Evolutionary conservation across 768 basidiomycete genomes (phyloP), one percentile per base, ranked within the genome.

Genomic region (Imleria badia): DNA sequence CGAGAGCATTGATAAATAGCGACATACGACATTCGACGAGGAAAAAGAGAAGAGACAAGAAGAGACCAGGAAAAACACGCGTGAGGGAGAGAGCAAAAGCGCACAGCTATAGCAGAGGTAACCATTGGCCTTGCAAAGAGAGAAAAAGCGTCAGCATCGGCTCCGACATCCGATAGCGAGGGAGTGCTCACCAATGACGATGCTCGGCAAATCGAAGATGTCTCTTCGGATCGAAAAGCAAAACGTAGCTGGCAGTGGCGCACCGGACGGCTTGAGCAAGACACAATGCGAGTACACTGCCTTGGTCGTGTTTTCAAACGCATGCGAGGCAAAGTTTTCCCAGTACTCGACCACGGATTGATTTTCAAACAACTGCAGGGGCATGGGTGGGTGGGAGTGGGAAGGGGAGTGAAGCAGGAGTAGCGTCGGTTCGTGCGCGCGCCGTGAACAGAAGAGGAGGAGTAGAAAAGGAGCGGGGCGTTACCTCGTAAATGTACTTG

Each of bases 251-350:
- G 92, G 90, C 26, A 98, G 84, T 2, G 91, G 91, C 3, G 85
- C 82, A 15, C 92, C 91, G 26, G 81, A 81, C 7, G 91, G 89
- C 68, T 94, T 94, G 59, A 95, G 80, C 41, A 97, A 71, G 30
- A 94, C 90, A 57, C 93, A 94, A 63, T 94, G 90, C 54, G 91
- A 90, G 71, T 94, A 95, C 49, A 98, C 92, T 2, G 92, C 91
- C 73, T 94, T 94, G 35, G 94, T 92, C 48, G 94, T 93, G 73
- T 94, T 97, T 71, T 99, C 96, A 64, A 99, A 99, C 8, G 97
- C 96, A 72, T 98, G 94, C 46, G 87, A 85, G 26, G 93, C 92
- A 69, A 98, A 98, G 71, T 91, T 93, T 73, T 98, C 97, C 88
- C 91, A 94, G 69, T 94, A 94, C 69, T 94, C 90, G 48, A 97